phyloP scores from a whole-genome alignment of 1,284 basidiomycete genomes.

The Trametes pubescens region DNA sequence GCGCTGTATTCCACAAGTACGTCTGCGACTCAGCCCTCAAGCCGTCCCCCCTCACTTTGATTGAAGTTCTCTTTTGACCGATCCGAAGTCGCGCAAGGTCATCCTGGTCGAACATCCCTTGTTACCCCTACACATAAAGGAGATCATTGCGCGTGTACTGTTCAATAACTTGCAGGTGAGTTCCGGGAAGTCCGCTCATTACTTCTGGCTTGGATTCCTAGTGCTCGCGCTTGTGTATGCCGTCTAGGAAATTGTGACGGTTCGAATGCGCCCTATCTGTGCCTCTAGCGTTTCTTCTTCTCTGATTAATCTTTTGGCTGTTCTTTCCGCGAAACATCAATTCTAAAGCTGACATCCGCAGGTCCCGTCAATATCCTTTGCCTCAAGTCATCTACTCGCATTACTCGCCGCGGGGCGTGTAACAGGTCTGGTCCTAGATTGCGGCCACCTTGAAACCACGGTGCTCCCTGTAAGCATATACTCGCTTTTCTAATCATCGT shows the following conservation, averaged over 20 bases:
- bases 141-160: constrained; percentile 84
- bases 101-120: constrained; percentile 92
- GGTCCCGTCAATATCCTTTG: constrained; percentile 94
- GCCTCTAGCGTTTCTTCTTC: no score
- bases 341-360: constrained; percentile 41
- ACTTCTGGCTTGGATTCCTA: no score
- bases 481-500: accelerated
- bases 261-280: no score
- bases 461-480: constrained; percentile 77
- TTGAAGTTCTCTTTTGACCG: constrained; percentile 85
- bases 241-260: no score
- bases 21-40: constrained; percentile 41
- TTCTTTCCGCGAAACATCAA: neutral
- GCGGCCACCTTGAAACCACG: constrained; percentile 90
- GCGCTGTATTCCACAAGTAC: constrained; percentile 88
- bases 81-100: constrained; percentile 93
- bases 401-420: constrained; percentile 88
- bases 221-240: no score
- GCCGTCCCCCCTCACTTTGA: constrained; percentile 23
- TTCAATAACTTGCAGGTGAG: constrained; percentile 91
- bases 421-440: constrained; percentile 93
- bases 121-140: constrained; percentile 87
- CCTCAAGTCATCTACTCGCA: constrained; percentile 85
- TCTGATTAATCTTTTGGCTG: neutral
- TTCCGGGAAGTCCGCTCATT: neutral